Evolutionary conservation across 2,329 filamentous ascomycete species (phyloP).

Genomic region (Colletotrichum filicis): DNA sequence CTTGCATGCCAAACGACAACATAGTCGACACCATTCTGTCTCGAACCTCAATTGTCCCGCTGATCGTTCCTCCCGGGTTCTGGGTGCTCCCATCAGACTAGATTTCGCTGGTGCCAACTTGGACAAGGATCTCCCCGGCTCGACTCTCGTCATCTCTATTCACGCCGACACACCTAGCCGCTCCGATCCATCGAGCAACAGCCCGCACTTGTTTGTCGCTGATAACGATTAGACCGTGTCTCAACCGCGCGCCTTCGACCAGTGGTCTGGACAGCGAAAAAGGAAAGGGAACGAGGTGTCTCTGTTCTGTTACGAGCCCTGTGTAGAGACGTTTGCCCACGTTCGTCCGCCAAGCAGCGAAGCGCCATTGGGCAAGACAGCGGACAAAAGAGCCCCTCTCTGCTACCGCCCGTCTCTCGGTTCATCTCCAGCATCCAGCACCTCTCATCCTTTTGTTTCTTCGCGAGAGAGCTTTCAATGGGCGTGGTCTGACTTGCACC

Average conservation of each 20-base stretch:
- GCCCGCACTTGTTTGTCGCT: constrained; percentile 9
- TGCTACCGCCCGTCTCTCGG: constrained; percentile 4
- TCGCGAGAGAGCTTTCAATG: constrained; percentile 3
- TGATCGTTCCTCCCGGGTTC: constrained; percentile 18
- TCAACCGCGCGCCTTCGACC: constrained; percentile 15
- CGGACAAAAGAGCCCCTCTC: constrained; percentile 20
- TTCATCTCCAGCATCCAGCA: constrained; percentile 12
- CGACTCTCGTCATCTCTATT: background rate
- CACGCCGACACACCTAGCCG: background rate
- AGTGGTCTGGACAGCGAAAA: constrained; percentile 9
- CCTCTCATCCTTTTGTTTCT: constrained; percentile 10
- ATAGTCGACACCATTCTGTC: constrained; percentile 11
- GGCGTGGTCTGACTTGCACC: constrained; percentile 25
- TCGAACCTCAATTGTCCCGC: constrained; percentile 7
- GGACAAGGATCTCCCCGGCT: constrained; percentile 25
- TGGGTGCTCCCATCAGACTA: constrained; percentile 15
- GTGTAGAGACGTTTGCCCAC: constrained; percentile 3
- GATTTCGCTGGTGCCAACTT: constrained; percentile 5
- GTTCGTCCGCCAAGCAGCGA: constrained; percentile 20
- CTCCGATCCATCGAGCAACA: constrained; percentile 8
- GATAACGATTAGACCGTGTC: constrained; percentile 25
- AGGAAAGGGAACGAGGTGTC: constrained; percentile 11
- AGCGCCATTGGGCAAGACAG: constrained; percentile 7
- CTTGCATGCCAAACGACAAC: constrained; percentile 19
- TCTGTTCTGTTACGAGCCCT: constrained; percentile 17